phyloP scores from a whole-genome alignment of 257 asterid species.

The Gentiana dahurica region DNA sequence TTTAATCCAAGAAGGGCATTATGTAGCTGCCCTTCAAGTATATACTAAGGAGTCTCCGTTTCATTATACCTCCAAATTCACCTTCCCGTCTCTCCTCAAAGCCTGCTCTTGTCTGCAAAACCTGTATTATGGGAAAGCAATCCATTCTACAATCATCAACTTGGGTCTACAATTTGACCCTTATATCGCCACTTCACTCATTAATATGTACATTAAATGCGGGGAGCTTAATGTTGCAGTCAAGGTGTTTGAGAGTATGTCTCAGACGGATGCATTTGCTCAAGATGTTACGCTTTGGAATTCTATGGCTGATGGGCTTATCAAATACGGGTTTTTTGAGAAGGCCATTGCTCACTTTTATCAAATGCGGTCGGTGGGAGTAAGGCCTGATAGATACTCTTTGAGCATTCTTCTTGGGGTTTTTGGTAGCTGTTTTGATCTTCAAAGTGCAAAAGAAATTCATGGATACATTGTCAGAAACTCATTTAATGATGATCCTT shows the following conservation, averaged over 20 bases:
- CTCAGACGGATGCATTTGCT: constrained; percentile 22
- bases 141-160: constrained; percentile 49
- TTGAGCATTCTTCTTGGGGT: constrained; percentile 65
- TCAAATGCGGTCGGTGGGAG: constrained; percentile 43
- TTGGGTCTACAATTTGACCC: constrained; percentile 59
- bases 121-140: constrained; percentile 34
- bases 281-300: constrained; percentile 77
- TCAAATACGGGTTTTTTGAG: constrained; percentile 30
- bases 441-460: constrained; percentile 35
- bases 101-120: constrained; percentile 51
- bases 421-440: constrained; percentile 15
- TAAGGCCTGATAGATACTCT: constrained; percentile 70
- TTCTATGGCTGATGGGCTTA: constrained; percentile 60
- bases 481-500: constrained; percentile 38
- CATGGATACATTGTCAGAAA: constrained; percentile 61
- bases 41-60: constrained; percentile 34
- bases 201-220: constrained; percentile 56
- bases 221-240: constrained; percentile 40
- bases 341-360: constrained; percentile 38
- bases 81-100: constrained; percentile 74
- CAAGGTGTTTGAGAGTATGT: constrained; percentile 55
- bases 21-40: constrained; percentile 40
- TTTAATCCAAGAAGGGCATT: constrained; percentile 40
- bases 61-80: constrained; percentile 34
- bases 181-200: constrained; percentile 53